phyloP scores from a whole-genome alignment of 495 filamentous ascomycete species.

The Hypoxylon fragiforme region DNA sequence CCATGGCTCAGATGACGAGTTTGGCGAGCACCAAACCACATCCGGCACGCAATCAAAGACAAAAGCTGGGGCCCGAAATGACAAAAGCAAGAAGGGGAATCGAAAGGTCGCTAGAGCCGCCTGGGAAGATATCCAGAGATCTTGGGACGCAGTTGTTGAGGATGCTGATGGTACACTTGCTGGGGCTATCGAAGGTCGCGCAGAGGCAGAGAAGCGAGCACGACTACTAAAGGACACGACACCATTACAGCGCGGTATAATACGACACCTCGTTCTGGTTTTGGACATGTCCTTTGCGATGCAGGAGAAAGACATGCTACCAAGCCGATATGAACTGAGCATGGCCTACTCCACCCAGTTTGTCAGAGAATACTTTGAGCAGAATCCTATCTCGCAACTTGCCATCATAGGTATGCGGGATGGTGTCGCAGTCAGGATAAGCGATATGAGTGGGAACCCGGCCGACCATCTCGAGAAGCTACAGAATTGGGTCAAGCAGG shows the following conservation, averaged over 20 bases:
- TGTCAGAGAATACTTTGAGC: conserved; percentile 93
- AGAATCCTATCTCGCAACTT: conserved; percentile 97
- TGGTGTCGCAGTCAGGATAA: conserved; percentile 81
- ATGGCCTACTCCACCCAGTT: conserved; percentile 86
- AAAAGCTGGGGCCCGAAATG: conserved; percentile 22
- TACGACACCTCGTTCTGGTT: conserved; percentile 87
- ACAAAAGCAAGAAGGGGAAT: conserved; percentile 37
- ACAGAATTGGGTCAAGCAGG: conserved; percentile 71
- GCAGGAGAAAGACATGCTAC: conserved; percentile 91
- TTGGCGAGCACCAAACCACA: conserved; percentile 55
- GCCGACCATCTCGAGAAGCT: conserved; percentile 78
- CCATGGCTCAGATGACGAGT: conserved; percentile 78
- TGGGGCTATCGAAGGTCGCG: conserved; percentile 38
- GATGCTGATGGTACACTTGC: conserved; percentile 47
- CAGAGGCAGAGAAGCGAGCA: conserved; percentile 52
- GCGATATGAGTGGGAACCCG: conserved; percentile 89
- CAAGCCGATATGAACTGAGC: conserved; percentile 79
- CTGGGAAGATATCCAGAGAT: conserved; percentile 54
- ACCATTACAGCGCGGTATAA: conserved; percentile 92
- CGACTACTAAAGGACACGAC: conserved; percentile 84
- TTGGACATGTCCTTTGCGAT: conserved; percentile 94
- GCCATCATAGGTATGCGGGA: conserved; percentile 89
- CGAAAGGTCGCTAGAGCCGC: conserved; percentile 41
- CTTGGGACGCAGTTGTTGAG: conserved; percentile 52
- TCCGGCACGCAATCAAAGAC: conserved; percentile 26